Evolutionary conservation across 2,329 filamentous ascomycete genomes (phyloP), one percentile per base, ranked within the genome.

Genomic region (Calonectria ilicicola): DNA sequence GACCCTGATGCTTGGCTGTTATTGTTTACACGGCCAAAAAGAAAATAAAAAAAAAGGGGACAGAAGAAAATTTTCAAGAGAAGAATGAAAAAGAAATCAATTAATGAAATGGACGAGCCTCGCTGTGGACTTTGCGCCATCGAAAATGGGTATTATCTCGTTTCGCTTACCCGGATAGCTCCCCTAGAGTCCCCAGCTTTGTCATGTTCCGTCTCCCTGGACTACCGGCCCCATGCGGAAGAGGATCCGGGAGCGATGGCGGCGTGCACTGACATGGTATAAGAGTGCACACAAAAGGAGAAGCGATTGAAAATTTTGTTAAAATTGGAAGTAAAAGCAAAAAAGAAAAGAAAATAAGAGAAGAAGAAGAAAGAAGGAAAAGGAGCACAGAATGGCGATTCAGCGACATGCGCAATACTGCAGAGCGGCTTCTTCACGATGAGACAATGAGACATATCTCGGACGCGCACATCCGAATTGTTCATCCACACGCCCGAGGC

Each of bases 221-320:
- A 72, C 75, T 79, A 79, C 75, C 76, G 72, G 75, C 72, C 74
- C 56, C 73, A 70, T 79, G 77, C 74, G 74, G 75, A 77, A 77
- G 73, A 70, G 62, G 72, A 75, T 44, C 77, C 66, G 70, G 53
- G 32, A 58, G 14, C 51, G 70, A 51, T 65, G 65, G 65, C 70
- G 66, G 42, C 58, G 49, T 72, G 65, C 65, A 67, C 47, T 72
- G 69, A 67, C 65, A 29, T 26, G 53, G n/a, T 67, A 42, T 60
- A 44, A 47, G 53, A 67, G 56, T 23, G 63, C 63, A 62, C 63
- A 38, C 53, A 40, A 62, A 63, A 47, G 26, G 42, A 65, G 56
- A 49, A 27, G 60, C 21, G 29, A 51, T 35, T 19, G 44, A 60
- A 58, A 58, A 26, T 40, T 60, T 40, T 51, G 51, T n/a, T 53